Evolutionary conservation across 2,329 filamentous ascomycete genomes (phyloP).

Genomic region (Fusarium gaditjirri): DNA sequence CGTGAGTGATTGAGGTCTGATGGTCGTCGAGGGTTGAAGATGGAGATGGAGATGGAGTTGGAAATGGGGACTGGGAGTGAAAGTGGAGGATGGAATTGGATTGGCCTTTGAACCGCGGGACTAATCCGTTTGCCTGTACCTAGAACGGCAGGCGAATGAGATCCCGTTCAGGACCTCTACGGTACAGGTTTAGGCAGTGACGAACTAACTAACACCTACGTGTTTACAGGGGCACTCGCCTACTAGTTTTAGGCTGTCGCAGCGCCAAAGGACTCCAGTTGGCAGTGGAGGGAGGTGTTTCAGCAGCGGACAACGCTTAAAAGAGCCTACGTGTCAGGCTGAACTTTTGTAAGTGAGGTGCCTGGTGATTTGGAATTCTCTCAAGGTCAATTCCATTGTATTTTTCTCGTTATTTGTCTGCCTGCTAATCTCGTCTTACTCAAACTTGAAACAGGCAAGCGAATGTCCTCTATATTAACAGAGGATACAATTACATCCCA

Average conservation of each 20-base stretch:
- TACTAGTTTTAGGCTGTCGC: slow-evolving; percentile 24
- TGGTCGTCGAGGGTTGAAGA: slow-evolving; percentile 37
- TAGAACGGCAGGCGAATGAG: slow-evolving; percentile 21
- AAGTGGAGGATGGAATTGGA: slow-evolving; percentile 7
- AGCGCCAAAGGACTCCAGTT: slow-evolving; percentile 1
- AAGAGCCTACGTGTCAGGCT: slow-evolving; percentile 25
- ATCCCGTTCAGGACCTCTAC: not conserved
- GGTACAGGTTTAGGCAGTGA: slow-evolving; percentile 7
- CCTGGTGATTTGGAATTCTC: not conserved
- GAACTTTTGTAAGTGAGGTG: not conserved
- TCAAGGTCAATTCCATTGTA: not conserved
- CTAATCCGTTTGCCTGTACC: not conserved
- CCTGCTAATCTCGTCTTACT: not conserved
- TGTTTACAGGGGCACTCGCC: slow-evolving; percentile 19
- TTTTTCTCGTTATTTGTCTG: not conserved
- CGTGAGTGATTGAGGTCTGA: slow-evolving; percentile 11
- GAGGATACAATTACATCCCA: not conserved
- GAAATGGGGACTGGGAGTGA: slow-evolving; percentile 18
- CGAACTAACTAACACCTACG: slow-evolving; percentile 4
- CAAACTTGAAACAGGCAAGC: not conserved
- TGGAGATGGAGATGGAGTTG: slow-evolving; percentile 16
- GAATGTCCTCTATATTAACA: not conserved
- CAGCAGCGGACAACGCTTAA: slow-evolving; percentile 1
- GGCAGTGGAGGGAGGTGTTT: slow-evolving; percentile 1
- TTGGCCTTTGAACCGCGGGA: slow-evolving; percentile 23